phyloP scores from a whole-genome alignment of 2,329 filamentous ascomycete genomes.

The Elsinoe necatrix region DNA sequence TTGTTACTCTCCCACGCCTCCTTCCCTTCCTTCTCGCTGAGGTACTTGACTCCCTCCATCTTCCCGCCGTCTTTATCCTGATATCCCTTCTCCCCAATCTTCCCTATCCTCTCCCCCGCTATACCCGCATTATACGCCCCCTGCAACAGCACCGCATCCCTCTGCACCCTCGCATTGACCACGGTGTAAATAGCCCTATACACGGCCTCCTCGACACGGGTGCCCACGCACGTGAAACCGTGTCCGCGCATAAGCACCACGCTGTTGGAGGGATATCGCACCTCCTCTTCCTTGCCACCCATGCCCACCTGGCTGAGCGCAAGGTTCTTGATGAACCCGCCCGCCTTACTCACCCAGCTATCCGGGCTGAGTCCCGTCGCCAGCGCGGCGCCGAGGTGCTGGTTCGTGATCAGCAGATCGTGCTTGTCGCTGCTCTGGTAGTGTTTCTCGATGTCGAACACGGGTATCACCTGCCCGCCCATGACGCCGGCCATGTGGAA shows the following conservation, averaged over 20 bases:
- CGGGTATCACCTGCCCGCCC: slow-evolving; percentile 29
- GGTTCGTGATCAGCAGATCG: slow-evolving; percentile 29
- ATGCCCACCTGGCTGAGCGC: slow-evolving; percentile 3
- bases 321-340: slow-evolving; percentile 26
- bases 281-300: slow-evolving; percentile 4
- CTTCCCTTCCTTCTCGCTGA: slow-evolving; percentile 35
- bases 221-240: slow-evolving; percentile 38
- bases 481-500: slow-evolving; percentile 39
- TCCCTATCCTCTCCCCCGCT: slow-evolving; percentile 30
- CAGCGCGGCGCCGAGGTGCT: slow-evolving; percentile 28
- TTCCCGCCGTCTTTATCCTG: slow-evolving; percentile 34
- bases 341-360: slow-evolving; percentile 23
- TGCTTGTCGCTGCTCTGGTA: slow-evolving; percentile 27
- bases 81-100: slow-evolving; percentile 27
- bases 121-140: slow-evolving; percentile 34
- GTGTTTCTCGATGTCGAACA: slow-evolving; percentile 29
- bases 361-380: slow-evolving; percentile 27
- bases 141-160: slow-evolving; percentile 30
- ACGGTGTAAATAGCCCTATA: slow-evolving; percentile 38
- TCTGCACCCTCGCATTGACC: slow-evolving; percentile 35
- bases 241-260: slow-evolving; percentile 36
- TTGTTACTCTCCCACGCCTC: slow-evolving; percentile 34
- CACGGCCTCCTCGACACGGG: slow-evolving; percentile 38
- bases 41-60: slow-evolving; percentile 35
- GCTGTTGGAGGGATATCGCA: slow-evolving; percentile 20